These are phyloP conservation scores for Rhododendron ovatum DNA, from an alignment of 148 eudicot species.

Conservation along the genomic window DNA sequence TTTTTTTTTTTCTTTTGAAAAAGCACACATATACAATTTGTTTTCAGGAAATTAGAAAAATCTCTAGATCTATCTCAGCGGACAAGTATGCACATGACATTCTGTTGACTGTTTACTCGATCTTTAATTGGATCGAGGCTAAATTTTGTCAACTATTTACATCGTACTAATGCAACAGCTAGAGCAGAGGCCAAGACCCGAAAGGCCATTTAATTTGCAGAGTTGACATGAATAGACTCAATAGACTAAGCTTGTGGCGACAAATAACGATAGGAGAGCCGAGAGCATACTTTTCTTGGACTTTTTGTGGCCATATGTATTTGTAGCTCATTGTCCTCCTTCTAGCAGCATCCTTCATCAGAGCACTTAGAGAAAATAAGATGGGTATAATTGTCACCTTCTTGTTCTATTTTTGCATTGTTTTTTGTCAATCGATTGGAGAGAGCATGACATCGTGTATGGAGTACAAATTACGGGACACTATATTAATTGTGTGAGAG, in stretches of 20 bases:
- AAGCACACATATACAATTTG: neutral
- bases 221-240: neutral
- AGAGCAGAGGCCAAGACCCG: neutral
- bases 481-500: too few relatives aligned
- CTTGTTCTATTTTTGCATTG: too few relatives aligned
- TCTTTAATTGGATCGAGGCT: neutral
- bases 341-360: neutral
- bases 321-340: neutral
- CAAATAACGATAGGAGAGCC: neutral
- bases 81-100: neutral
- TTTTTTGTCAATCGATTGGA: too few relatives aligned
- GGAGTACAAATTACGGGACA: too few relatives aligned
- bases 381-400: too few relatives aligned
- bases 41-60: neutral
- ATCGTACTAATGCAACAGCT: neutral
- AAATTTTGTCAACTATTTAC: neutral
- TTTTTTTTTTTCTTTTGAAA: too few relatives aligned
- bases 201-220: neutral
- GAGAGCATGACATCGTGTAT: too few relatives aligned
- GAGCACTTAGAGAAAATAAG: neutral
- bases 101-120: neutral
- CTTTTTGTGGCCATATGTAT: neutral
- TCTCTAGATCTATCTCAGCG: neutral
- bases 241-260: neutral
- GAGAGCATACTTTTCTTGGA: neutral